These are phyloP conservation scores for Phaeoacremonium minimum DNA, from an alignment of 2,329 filamentous ascomycete genomes.

Conservation along the genomic window DNA sequence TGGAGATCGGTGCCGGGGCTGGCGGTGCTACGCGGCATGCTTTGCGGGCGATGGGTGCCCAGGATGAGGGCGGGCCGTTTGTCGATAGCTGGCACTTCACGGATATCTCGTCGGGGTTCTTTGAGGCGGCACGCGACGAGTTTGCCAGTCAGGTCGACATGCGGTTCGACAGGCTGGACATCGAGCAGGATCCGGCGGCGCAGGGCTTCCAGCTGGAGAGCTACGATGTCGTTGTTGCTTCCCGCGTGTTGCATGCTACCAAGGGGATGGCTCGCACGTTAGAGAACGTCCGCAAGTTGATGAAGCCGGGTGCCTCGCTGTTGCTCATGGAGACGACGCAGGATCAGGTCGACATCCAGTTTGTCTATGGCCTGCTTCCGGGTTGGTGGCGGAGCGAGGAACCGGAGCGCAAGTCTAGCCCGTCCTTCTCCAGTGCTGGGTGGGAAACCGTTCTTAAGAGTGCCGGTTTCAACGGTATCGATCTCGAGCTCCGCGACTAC, in stretches of 20 bases:
- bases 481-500: conserved; percentile 20
- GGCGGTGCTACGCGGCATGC: conserved; percentile 6
- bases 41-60: conserved; percentile 4
- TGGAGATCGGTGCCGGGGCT: conserved; percentile 9
- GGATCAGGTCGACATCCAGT: conserved; percentile 3
- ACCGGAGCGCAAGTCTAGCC: conserved; percentile 3
- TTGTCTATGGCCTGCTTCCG: conserved; percentile 27
- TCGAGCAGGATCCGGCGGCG: conserved; percentile 16
- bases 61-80: not conserved
- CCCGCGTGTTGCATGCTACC: conserved; percentile 23
- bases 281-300: conserved; percentile 19
- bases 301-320: conserved; percentile 30
- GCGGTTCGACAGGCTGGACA: conserved; percentile 22
- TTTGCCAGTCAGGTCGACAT: conserved; percentile 18
- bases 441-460: not conserved
- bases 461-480: conserved; percentile 16
- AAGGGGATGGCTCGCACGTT: conserved; percentile 13
- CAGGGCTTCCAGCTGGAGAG: conserved; percentile 23
- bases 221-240: conserved; percentile 26
- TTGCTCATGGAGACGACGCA: conserved; percentile 12
- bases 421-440: not conserved
- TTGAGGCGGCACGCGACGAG: conserved; percentile 17
- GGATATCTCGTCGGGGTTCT: conserved; percentile 7
- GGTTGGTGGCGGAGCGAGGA: conserved; percentile 30
- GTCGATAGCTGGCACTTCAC: conserved; percentile 1